Percentiles rank a stretch among this genome's conserved stretches.
These are phyloP conservation scores for Oryza glumipatula DNA, from an alignment of 176 grass and related monocot species.

Conservation along the genomic window DNA sequence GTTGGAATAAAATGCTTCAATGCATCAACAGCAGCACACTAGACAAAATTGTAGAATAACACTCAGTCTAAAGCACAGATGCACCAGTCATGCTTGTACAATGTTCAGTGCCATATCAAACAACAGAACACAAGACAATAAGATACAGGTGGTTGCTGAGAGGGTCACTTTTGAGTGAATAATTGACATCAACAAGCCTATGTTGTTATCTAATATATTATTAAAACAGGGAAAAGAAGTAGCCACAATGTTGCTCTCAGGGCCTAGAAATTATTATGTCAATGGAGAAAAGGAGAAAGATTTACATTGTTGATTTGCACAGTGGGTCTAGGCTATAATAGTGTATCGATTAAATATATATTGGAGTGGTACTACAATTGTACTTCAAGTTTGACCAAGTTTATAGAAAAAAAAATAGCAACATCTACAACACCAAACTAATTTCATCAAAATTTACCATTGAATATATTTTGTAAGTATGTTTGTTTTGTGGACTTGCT, in stretches of 20 bases:
- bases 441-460: no score
- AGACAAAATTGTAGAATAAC: constrained; percentile 42
- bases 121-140: constrained; percentile 9
- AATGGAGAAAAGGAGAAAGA: neutral
- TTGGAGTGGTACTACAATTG: neutral
- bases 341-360: neutral
- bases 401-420: no score
- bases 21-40: constrained; percentile 80
- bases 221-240: neutral
- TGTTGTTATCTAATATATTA: constrained; percentile 12
- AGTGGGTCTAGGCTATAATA: neutral
- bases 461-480: no score
- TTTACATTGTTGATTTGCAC: neutral
- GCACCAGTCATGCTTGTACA: constrained; percentile 22
- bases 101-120: constrained; percentile 3
- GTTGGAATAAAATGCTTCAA: constrained; percentile 86
- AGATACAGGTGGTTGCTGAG: neutral
- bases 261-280: neutral
- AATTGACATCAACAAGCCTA: constrained; percentile 4
- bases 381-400: no score
- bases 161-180: constrained; percentile 11
- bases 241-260: neutral
- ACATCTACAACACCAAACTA: no score
- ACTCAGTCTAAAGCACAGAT: constrained; percentile 41
- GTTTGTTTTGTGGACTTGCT: no score